These are phyloP conservation scores for Linnemannia elongata DNA, from an alignment of 192 early-diverging fungal species.

Conservation along the genomic window DNA sequence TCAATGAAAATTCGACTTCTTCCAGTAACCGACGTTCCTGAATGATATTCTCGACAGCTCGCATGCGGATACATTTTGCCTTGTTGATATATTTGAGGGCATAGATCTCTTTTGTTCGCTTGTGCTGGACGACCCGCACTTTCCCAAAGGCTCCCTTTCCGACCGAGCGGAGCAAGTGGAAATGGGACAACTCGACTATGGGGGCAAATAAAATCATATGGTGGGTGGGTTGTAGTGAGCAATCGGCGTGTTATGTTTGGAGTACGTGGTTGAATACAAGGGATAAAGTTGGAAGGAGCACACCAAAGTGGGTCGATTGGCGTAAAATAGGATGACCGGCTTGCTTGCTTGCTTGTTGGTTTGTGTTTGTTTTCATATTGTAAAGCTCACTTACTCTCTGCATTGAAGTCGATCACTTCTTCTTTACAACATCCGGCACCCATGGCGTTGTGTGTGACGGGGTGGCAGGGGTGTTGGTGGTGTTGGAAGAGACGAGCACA, in stretches of 20 bases:
- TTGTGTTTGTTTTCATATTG: background rate
- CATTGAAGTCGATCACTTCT: constrained; percentile 78
- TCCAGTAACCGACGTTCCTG: constrained; percentile 91
- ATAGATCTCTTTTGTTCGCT: constrained; percentile 78
- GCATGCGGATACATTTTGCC: constrained; percentile 88
- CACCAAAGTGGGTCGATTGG: background rate
- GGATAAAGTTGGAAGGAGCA: background rate
- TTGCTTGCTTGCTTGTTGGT: background rate
- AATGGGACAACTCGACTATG: constrained; percentile 87
- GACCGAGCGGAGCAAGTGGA: constrained; percentile 89
- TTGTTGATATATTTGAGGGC: constrained; percentile 99
- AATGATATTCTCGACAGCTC: constrained; percentile 90
- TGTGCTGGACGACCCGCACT: constrained; percentile 94
- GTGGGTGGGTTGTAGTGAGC: background rate
- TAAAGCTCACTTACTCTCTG: constrained; percentile 70
- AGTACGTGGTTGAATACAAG: background rate
- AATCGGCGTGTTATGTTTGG: background rate
- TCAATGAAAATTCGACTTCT: constrained; percentile 85
- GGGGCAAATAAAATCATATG: background rate
- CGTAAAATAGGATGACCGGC: background rate
- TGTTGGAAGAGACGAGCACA: background rate
- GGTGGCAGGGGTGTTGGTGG: background rate
- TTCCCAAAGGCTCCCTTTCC: constrained; percentile 98
- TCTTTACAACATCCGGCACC: constrained; percentile 67
- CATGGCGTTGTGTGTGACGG: constrained; percentile 42